Evolutionary conservation across 2,329 filamentous ascomycete species (phyloP).

Genomic region (Sporothrix curviconia): DNA sequence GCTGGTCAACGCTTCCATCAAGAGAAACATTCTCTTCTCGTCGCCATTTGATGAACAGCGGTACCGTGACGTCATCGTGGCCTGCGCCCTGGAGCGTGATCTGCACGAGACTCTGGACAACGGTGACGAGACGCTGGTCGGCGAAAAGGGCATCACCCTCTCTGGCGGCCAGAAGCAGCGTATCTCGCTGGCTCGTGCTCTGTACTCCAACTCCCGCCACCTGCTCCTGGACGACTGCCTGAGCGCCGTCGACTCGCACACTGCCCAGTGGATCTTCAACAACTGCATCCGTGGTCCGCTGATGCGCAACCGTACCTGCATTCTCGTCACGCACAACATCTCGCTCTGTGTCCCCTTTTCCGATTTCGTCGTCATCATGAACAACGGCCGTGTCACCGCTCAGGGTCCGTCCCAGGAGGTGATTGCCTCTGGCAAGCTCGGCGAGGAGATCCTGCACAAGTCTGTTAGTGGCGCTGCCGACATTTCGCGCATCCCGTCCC

Average conservation of each 20-base stretch:
- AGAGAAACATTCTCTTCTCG: slow-evolving; percentile 91
- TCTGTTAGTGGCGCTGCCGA: slow-evolving; percentile 63
- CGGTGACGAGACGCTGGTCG: slow-evolving; percentile 88
- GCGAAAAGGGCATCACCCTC: slow-evolving; percentile 93
- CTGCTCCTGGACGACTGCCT: slow-evolving; percentile 90
- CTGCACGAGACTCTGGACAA: slow-evolving; percentile 77
- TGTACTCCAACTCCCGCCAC: slow-evolving; percentile 93
- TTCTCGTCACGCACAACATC: slow-evolving; percentile 92
- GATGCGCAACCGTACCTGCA: slow-evolving; percentile 84
- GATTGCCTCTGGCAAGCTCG: slow-evolving; percentile 79
- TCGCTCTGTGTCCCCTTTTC: slow-evolving; percentile 77
- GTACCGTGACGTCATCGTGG: slow-evolving; percentile 81
- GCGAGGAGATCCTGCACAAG: slow-evolving; percentile 71
- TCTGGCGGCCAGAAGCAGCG: slow-evolving; percentile 97
- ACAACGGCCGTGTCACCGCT: slow-evolving; percentile 72
- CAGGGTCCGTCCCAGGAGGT: slow-evolving; percentile 75
- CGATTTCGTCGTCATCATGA: slow-evolving; percentile 74
- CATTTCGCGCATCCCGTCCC: slow-evolving; percentile 68
- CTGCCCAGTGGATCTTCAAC: slow-evolving; percentile 95
- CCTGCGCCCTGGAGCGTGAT: slow-evolving; percentile 86
- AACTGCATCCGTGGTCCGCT: slow-evolving; percentile 84
- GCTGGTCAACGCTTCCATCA: slow-evolving; percentile 93
- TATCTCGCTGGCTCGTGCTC: slow-evolving; percentile 88
- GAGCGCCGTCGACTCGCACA: slow-evolving; percentile 94
- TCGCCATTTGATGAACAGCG: slow-evolving; percentile 71